Base-by-base conservation (phyloP, 1,284 basidiomycete genomes). In the Naganishia albida region DNA sequence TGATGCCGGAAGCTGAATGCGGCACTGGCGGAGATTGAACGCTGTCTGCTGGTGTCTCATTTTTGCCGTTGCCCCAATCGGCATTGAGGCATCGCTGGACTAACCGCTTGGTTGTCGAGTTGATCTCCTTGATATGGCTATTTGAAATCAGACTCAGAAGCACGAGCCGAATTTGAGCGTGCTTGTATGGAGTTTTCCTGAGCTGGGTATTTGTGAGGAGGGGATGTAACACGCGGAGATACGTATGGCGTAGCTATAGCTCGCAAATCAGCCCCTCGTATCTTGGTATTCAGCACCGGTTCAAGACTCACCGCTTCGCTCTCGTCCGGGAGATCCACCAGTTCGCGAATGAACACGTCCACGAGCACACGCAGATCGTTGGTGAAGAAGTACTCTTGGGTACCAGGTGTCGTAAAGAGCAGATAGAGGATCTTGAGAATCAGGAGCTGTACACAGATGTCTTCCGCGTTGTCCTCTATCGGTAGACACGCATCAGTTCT, bases 351-450 rank as follows among this genome's bases (percentile, higher is more conserved):
- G 73, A 99, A 97, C 3, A 99, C 93, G 73, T 99, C 95, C 12
- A 98, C 91, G 12, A 99, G 82, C 1, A 99, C 95, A 69, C 91
- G 86, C 30, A 99, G 83, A 73, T 99, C 95, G 75, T 99, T 99
- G 13, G 93, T 97, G 80, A 97, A 99, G 73, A 99, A 98, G 77
- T 91, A 99, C 77, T 97, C 93, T 13, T 90, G 88, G 13, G 93
- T 95, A 28, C 90, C 91, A 65, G 88, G 87, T 0, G 92, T 96
- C 18, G 93, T 95, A 78, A 98, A 99, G 6, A 99, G 83, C 1
- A 97, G 85, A 75, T 96, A 99, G 2, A 99, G 84, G 53, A 98
- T 85, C 80, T 99, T 99, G 72, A 99, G 83, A 59, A 98, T 88
- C 50, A 99, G 84, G 13, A 99, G 81, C 72, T 97, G 93, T 87